phyloP scores from a whole-genome alignment of 768 basidiomycete genomes.

The Gymnopilus junonius region DNA sequence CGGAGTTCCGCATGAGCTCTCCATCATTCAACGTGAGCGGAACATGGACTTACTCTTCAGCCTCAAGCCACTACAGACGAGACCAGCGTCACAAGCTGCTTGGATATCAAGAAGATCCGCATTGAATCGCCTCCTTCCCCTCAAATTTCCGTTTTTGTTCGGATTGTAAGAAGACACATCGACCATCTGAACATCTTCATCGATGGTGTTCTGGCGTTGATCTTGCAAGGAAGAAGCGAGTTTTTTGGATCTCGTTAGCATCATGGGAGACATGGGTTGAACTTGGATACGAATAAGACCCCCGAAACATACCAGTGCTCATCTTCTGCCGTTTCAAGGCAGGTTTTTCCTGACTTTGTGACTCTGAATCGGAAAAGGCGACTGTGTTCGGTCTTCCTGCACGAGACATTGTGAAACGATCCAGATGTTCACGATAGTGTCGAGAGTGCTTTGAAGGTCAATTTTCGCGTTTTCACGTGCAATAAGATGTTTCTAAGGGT shows the following conservation, averaged over 20 bases:
- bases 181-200: slow-evolving; percentile 19
- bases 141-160: slow-evolving; percentile 48
- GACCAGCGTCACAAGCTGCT: slow-evolving; percentile 38
- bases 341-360: slow-evolving; percentile 19
- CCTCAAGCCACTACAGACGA: slow-evolving; percentile 39
- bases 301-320: slow-evolving; percentile 27
- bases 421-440: neutral
- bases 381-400: neutral
- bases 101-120: slow-evolving; percentile 59
- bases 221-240: slow-evolving; percentile 6
- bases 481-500: neutral
- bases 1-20: neutral
- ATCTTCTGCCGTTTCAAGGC: slow-evolving; percentile 37
- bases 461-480: neutral
- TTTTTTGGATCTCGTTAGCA: slow-evolving; percentile 8
- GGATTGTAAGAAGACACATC: slow-evolving; percentile 24
- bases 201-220: neutral
- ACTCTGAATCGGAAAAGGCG: slow-evolving; percentile 11
- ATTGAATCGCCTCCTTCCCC: slow-evolving; percentile 59
- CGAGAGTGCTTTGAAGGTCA: neutral
- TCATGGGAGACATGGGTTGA: slow-evolving; percentile 9
- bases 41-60: slow-evolving; percentile 41
- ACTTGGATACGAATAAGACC: slow-evolving; percentile 8
- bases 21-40: slow-evolving; percentile 14
- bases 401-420: slow-evolving; percentile 3